A percentile compares a stretch with the other conserved stretches of the same genome.
Conservation (phyloP, 2,329 filamentous ascomycete genomes). For the Colletotrichum liaoningense region DNA sequence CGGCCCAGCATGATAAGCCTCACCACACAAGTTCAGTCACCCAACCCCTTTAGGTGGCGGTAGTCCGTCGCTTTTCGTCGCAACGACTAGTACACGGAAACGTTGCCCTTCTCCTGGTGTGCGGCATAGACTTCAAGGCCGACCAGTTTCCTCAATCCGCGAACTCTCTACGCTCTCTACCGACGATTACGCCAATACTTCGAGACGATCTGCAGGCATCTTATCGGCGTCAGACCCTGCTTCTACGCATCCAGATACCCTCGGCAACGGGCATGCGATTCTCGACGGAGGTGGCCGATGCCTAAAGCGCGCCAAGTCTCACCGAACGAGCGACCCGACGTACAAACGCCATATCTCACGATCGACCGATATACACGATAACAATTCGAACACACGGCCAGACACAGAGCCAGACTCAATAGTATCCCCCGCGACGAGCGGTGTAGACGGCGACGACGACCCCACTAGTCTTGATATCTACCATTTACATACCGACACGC, state of each 20-base stretch:
- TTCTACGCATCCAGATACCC: not conserved
- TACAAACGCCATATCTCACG: not conserved
- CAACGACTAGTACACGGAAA: not conserved
- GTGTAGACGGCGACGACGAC: not conserved
- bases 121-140: not conserved
- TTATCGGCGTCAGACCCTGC: not conserved
- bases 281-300: constrained; percentile 14
- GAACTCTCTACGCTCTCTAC: not conserved
- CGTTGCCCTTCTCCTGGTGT: not conserved
- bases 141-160: not conserved
- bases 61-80: not conserved
- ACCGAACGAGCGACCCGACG: constrained; percentile 1
- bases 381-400: not conserved
- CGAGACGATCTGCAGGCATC: not conserved
- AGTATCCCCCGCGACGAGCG: not conserved
- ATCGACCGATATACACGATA: not conserved
- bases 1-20: constrained; percentile 35
- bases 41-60: constrained; percentile 25
- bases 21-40: constrained; percentile 13
- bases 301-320: constrained; percentile 1
- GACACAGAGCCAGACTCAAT: not conserved
- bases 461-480: not conserved
- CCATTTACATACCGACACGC: constrained; percentile 15
- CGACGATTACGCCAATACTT: not conserved
- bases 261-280: constrained; percentile 26